A percentile compares a stretch with the other conserved stretches of the same genome.
These are phyloP conservation scores for Vitis riparia DNA, from an alignment of 164 flowering plant species.

Conservation along the genomic window DNA sequence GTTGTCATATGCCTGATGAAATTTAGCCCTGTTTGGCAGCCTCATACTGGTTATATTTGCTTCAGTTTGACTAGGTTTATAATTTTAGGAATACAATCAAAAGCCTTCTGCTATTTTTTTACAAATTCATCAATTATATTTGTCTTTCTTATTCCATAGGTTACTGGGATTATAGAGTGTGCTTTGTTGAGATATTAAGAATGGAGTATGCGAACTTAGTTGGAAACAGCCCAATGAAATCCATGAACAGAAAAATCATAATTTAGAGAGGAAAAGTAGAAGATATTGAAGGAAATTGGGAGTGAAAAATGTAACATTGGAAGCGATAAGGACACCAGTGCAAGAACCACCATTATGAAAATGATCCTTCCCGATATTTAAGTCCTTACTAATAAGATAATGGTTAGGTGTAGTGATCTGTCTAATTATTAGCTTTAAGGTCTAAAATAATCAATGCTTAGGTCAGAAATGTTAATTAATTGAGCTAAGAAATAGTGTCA, in stretches of 20 bases:
- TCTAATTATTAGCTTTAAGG: not conserved
- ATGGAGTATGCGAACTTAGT: too few species aligned
- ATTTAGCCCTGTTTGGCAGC: too few species aligned
- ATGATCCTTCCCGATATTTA: not conserved
- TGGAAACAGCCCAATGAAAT: not conserved
- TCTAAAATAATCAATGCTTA: not conserved
- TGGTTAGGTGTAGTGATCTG: slow-evolving; percentile 13
- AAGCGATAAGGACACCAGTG: not conserved
- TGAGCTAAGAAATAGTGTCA: too few species aligned
- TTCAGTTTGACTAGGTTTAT: too few species aligned
- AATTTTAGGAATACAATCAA: too few species aligned
- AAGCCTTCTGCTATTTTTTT: too few species aligned
- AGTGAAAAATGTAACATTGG: not conserved
- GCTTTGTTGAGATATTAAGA: too few species aligned
- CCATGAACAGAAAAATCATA: not conserved
- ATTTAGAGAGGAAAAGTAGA: not conserved
- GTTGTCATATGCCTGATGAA: too few species aligned
- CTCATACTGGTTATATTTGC: too few species aligned
- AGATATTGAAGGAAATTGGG: not conserved
- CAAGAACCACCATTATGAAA: not conserved
- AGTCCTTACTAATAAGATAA: not conserved
- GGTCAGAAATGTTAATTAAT: not conserved
- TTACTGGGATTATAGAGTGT: too few species aligned
- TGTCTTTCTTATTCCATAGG: too few species aligned
- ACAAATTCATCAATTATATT: too few species aligned